Conservation (phyloP, 2,329 filamentous ascomycete genomes). For the Drechslerella stenobrocha region DNA sequence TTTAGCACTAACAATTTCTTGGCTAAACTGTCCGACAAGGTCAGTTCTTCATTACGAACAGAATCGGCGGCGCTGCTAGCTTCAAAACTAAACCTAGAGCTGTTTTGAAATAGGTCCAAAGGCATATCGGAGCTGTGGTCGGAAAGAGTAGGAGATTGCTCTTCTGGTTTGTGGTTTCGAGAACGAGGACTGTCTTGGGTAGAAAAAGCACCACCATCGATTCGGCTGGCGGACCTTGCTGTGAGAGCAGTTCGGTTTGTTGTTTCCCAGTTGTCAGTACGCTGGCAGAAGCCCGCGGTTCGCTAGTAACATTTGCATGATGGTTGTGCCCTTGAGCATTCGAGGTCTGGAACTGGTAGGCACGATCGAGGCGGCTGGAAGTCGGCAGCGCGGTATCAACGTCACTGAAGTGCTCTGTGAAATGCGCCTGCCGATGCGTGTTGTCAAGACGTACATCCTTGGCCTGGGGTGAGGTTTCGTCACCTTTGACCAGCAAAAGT, state of each 20-base stretch:
- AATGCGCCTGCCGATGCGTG: slow-evolving; percentile 30
- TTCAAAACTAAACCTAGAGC: slow-evolving; percentile 57
- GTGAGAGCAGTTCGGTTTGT: no score
- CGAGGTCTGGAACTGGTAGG: not conserved
- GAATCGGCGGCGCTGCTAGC: slow-evolving; percentile 72
- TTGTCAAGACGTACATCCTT: slow-evolving; percentile 12
- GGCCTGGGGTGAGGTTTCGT: slow-evolving; percentile 8
- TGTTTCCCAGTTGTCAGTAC: no score
- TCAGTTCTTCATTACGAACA: slow-evolving; percentile 62
- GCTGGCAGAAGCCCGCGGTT: not conserved
- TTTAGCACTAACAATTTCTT: slow-evolving; percentile 60
- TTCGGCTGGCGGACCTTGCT: not conserved
- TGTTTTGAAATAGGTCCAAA: slow-evolving; percentile 48
- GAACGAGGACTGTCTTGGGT: not conserved
- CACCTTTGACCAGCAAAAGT: slow-evolving; percentile 11
- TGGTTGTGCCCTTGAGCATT: not conserved
- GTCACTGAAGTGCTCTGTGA: slow-evolving; percentile 43
- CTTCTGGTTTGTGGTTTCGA: not conserved
- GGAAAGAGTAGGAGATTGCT: not conserved
- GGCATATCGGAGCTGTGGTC: slow-evolving; percentile 8
- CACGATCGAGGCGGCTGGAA: not conserved
- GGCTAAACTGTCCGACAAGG: slow-evolving; percentile 59
- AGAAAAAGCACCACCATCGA: not conserved
- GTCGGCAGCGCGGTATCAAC: slow-evolving; percentile 6
- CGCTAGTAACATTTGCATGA: not conserved